Percentiles rank a stretch among this genome's conserved stretches.
Evolutionary conservation across 2,329 filamentous ascomycete genomes (phyloP).

Genomic region (Ilyonectria mors-panacis): DNA sequence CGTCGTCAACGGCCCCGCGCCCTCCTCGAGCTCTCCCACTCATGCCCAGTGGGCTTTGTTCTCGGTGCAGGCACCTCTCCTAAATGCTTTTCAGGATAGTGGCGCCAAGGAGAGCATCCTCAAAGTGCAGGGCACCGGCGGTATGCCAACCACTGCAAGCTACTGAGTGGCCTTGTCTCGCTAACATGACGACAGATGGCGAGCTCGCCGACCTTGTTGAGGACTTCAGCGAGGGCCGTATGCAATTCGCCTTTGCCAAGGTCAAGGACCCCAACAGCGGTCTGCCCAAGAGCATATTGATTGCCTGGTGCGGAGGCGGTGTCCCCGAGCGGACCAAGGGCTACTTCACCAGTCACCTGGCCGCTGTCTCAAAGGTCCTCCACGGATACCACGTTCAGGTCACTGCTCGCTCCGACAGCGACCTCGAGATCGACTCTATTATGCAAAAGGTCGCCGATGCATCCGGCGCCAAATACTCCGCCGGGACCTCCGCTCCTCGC

Average conservation of each 20-base stretch:
- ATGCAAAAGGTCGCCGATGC: constrained; percentile 95
- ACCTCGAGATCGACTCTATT: constrained; percentile 89
- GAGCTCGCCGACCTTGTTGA: constrained; percentile 92
- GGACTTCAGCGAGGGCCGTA: constrained; percentile 95
- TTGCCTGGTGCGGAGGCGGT: constrained; percentile 97
- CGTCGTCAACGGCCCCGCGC: constrained; percentile 67
- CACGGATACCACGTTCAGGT: constrained; percentile 99
- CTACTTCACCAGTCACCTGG: constrained; percentile 96
- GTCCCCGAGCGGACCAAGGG: constrained; percentile 99
- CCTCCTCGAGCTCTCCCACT: constrained; percentile 78
- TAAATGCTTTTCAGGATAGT: constrained; percentile 92
- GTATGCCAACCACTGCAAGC: constrained; percentile 60
- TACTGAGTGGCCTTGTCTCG: constrained; percentile 10
- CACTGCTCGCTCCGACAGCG: constrained; percentile 90
- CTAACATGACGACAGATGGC: constrained; percentile 74
- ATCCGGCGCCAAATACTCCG: constrained; percentile 94
- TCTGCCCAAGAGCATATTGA: constrained; percentile 92
- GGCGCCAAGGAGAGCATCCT: constrained; percentile 92
- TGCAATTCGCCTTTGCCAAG: constrained; percentile 97
- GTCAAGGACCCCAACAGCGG: constrained; percentile 94
- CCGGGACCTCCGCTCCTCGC: constrained; percentile 70
- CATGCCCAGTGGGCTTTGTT: constrained; percentile 95
- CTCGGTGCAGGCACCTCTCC: constrained; percentile 90
- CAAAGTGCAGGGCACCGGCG: constrained; percentile 93
- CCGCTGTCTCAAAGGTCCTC: constrained; percentile 90